A percentile compares a stretch with the other conserved stretches of the same genome.
phyloP scores from a whole-genome alignment of 805 yeast species.

The Suhomyces sp. region DNA sequence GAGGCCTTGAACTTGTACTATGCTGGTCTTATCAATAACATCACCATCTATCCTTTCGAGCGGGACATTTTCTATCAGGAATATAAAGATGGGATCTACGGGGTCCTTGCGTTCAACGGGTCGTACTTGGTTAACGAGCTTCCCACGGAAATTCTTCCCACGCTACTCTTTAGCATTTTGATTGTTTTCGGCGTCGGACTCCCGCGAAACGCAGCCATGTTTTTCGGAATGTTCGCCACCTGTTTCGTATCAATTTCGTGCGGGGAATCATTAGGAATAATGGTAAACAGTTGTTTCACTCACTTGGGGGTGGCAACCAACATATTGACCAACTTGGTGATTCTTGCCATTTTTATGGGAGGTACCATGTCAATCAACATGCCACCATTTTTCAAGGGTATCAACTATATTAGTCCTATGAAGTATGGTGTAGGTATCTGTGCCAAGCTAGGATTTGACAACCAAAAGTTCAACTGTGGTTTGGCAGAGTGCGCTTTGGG shows the following conservation, averaged over 20 bases:
- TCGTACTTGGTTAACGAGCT: conserved; percentile 60
- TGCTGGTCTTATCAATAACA: conserved; percentile 75
- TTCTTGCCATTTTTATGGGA: conserved; percentile 78
- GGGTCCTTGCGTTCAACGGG: conserved; percentile 58
- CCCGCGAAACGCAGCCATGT: conserved; percentile 64
- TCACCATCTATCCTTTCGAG: conserved; percentile 72
- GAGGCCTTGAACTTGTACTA: conserved; percentile 70
- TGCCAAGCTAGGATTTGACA: conserved; percentile 56
- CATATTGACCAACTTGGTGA: conserved; percentile 60
- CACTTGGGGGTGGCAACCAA: conserved; percentile 83
- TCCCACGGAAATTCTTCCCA: conserved; percentile 64
- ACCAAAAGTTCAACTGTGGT: conserved; percentile 50
- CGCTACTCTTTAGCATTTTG: conserved; percentile 57
- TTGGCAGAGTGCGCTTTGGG: conserved; percentile 44
- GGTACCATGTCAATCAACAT: conserved; percentile 80
- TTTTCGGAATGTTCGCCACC: conserved; percentile 59
- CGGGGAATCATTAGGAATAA: conserved; percentile 83
- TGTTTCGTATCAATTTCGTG: conserved; percentile 57
- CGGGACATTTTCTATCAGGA: conserved; percentile 77
- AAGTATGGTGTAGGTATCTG: conserved; percentile 67
- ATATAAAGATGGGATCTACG: conserved; percentile 68
- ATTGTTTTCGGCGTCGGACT: conserved; percentile 70
- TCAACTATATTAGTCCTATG: conserved; percentile 76
- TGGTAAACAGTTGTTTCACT: conserved; percentile 67
- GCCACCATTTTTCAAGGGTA: conserved; percentile 63